These are phyloP conservation scores for Margaritispora aquatica DNA, from an alignment of 495 filamentous ascomycete genomes.

Conservation along the genomic window DNA sequence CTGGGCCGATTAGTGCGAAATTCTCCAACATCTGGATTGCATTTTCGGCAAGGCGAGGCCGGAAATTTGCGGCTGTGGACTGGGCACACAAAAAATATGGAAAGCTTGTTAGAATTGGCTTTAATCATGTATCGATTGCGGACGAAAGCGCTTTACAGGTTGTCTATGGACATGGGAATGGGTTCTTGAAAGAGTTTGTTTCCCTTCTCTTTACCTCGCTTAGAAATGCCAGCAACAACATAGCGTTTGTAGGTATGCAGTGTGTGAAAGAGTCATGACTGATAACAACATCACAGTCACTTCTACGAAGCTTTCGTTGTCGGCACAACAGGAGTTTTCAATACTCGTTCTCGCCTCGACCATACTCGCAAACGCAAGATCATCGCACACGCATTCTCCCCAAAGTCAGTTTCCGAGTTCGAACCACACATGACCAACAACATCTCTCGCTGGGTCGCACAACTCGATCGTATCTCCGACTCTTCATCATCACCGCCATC, in stretches of 20 bases:
- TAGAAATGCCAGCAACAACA: neutral
- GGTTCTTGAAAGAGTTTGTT: constrained; percentile 58
- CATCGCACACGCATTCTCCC: constrained; percentile 75
- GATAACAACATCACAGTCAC: too few species aligned
- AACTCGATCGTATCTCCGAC: constrained; percentile 52
- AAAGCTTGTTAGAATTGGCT: constrained; percentile 31
- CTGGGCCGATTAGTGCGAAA: constrained; percentile 41
- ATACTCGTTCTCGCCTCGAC: constrained; percentile 75
- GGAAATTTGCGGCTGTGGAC: constrained; percentile 49
- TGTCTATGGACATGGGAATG: constrained; percentile 66
- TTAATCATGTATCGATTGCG: constrained; percentile 29
- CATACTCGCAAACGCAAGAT: constrained; percentile 86
- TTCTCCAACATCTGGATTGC: constrained; percentile 45
- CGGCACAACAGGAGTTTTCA: constrained; percentile 70
- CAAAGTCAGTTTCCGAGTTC: constrained; percentile 73
- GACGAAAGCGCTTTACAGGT: constrained; percentile 39
- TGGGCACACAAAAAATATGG: constrained; percentile 26
- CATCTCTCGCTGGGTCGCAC: constrained; percentile 60
- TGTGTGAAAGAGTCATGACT: too few species aligned
- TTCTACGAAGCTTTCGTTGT: constrained; percentile 90
- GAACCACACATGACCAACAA: constrained; percentile 82
- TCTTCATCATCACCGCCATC: constrained; percentile 27
- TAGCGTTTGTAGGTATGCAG: too few species aligned
- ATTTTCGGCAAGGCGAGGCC: constrained; percentile 32
- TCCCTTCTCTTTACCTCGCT: constrained; percentile 8